Evolutionary conservation across 2,329 filamentous ascomycete species (phyloP), one percentile per base, ranked within the genome.

Genomic region (Claviceps sp.): DNA sequence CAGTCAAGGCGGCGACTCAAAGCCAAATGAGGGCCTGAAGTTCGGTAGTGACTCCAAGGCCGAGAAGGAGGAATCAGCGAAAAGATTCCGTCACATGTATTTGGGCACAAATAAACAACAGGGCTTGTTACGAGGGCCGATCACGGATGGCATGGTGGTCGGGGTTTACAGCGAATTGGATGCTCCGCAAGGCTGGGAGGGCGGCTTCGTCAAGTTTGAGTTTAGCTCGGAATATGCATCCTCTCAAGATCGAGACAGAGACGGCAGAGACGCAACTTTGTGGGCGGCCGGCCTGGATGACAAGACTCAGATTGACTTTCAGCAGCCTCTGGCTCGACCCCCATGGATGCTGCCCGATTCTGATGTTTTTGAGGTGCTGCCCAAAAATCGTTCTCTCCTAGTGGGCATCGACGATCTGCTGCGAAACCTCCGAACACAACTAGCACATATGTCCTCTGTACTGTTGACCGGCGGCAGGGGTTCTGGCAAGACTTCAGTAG

Each of bases 41-140:
- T 95, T 97, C 62, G 91, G 91, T 4, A 88, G 89, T 14, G 88
- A 95, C 59, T 86, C 88, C 0, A 87, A 88, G 59, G 79, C 85
- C 5, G 87, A 93, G 58, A 83, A 84, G 50, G 88, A 95, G 62
- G 88, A 89, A 58, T 81, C 82, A 3, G 73, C 79, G 14, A 84
- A 85, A 61, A 79, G 80, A 44, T 82, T 95, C 55, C 79, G 81
- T 56, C 77, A 82, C 11, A 77, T 88, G 3, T 93, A 93, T 59
- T 78, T 81, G 20, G 75, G 73, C 34, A 64, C 72, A 34, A 76
- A 73, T 40, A 72, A 65, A 9, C 63, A 70, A 0, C 77, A 78
- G 22, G 81, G 85, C 1, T 66, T 97, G 18, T 71, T 97, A 1
- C 79, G 86, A 52, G 93, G 93, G 0, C 89, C 93, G 5, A 65